These are phyloP conservation scores for Dillenia suffruticosa DNA, from an alignment of 164 flowering plant species.

Conservation along the genomic window DNA sequence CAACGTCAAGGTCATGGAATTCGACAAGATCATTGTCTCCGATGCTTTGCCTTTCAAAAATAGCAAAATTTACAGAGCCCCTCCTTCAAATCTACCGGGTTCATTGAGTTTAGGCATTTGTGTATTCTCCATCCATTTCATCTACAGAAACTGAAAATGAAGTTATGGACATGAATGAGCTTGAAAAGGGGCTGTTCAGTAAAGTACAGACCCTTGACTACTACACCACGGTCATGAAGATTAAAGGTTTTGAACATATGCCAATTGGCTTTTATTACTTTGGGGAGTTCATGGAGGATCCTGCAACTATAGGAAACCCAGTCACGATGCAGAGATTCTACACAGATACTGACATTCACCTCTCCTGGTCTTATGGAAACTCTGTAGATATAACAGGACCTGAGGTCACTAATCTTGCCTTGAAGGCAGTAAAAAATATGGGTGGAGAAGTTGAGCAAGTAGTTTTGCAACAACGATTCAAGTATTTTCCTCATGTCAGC, in stretches of 20 bases:
- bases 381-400: constrained; percentile 44
- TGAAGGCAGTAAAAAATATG: constrained; percentile 39
- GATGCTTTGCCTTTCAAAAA: constrained; percentile 56
- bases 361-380: constrained; percentile 87
- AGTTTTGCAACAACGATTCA: constrained; percentile 60
- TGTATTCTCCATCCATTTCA: background rate
- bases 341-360: constrained; percentile 55
- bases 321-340: constrained; percentile 83
- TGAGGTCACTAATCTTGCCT: constrained; percentile 43
- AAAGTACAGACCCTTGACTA: constrained; percentile 71
- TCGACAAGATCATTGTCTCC: constrained; percentile 66
- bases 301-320: constrained; percentile 67
- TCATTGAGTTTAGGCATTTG: background rate
- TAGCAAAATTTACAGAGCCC: constrained; percentile 57
- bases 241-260: constrained; percentile 59
- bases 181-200: constrained; percentile 57
- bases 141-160: constrained; percentile 31
- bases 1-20: constrained; percentile 30
- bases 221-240: constrained; percentile 76
- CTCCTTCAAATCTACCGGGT: constrained; percentile 27
- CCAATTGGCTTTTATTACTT: constrained; percentile 76
- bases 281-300: constrained; percentile 72
- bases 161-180: constrained; percentile 41
- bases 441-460: constrained; percentile 57
- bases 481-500: constrained; percentile 71